phyloP scores from a whole-genome alignment of 208 protist species.

The Porcisia deanei region DNA sequence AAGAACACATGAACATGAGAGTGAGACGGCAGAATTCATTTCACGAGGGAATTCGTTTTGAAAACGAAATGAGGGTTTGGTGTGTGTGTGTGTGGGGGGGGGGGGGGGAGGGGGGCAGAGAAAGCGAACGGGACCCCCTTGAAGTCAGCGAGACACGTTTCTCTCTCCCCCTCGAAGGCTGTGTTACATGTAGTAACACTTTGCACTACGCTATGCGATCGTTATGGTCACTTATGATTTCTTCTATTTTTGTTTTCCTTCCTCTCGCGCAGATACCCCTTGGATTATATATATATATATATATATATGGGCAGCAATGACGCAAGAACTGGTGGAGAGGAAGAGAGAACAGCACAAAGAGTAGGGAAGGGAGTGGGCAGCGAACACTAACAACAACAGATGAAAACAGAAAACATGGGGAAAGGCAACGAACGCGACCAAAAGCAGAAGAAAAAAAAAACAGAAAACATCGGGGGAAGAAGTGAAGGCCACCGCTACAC shows the following conservation, averaged over 20 bases:
- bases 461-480: neutral
- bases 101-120: neutral
- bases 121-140: neutral
- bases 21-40: neutral
- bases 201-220: neutral
- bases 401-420: neutral
- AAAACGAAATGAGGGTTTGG: too few species aligned
- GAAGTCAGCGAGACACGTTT: neutral
- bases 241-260: neutral
- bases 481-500: neutral
- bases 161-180: neutral
- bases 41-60: neutral
- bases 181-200: neutral
- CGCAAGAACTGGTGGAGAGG: neutral
- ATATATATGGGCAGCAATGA: neutral
- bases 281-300: neutral
- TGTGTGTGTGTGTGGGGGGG: too few species aligned
- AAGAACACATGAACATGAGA: neutral
- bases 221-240: neutral
- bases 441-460: constrained; percentile 16
- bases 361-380: neutral
- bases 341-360: neutral
- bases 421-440: neutral
- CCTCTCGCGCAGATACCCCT: too few species aligned
- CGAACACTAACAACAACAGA: neutral